Evolutionary conservation across 345 rosid species (phyloP), one percentile per base, ranked within the genome.

Genomic region (Microthlaspi erraticum): DNA sequence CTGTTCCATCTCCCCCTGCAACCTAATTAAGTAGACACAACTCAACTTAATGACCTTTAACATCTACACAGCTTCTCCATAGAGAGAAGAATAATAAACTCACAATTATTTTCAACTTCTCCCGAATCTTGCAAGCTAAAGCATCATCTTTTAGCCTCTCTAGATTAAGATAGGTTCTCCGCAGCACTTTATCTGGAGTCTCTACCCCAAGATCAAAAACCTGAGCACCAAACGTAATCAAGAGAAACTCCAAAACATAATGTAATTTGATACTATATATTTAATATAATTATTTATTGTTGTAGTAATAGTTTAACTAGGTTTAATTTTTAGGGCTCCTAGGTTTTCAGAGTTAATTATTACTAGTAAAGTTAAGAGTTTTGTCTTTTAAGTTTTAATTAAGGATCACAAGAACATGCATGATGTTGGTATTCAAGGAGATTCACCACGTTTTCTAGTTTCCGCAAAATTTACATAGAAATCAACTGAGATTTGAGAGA

Each of bases 1-100:
- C 98, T 4, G 98, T 93, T 66, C 97, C 98, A 82, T 93, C 98
- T 12, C 98, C 97, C 64, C 98, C 97, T 55, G 77, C 77, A 63
- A 72, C 77, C 77, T 72, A 38, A 32, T 33, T 14, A 43, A 46
- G 33, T 36, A 29, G 4, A 14, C 32, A 23, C 23, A 54, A 42
- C 16, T 55, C 19, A 13, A 33, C 54, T 34, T 63, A 23, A 46
- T 29, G 23, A 18, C 60, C 43, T 10, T 54, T 54, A 70, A 6
- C 3, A 48, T 2, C 26, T 23, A 23, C 26, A 23, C 13, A 13
- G 36, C 7, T 49, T 10, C 2, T n/a, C 10, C 36, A 18, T 5
- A 10, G 5, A 60, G 37, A 7, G 14, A 53, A 13, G 18, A 32
- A 43, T 5, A 68, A n/a, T n/a, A n/a, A n/a, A 73, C 97, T 83